A percentile compares a stretch with the other conserved stretches of the same genome.
phyloP scores from a whole-genome alignment of 176 grass and related monocot genomes.

The Eleusine indica region DNA sequence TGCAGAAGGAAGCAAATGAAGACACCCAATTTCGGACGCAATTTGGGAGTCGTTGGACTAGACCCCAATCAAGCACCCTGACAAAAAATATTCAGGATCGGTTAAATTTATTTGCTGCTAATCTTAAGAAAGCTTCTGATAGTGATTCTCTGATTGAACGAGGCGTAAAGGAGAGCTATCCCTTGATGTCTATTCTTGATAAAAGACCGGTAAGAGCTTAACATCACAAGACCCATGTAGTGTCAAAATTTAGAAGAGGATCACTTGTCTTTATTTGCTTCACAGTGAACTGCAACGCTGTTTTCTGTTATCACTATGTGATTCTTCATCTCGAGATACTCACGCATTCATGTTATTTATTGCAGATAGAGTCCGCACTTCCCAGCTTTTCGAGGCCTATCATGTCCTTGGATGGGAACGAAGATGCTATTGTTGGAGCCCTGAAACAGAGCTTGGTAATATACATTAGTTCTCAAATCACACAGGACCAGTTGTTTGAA shows the following conservation, averaged over 20 bases:
- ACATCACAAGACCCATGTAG: constrained; percentile 19
- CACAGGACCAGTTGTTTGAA: constrained; percentile 28
- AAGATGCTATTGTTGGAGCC: constrained; percentile 95
- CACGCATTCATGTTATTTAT: constrained; percentile 33
- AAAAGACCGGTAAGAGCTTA: constrained; percentile 67
- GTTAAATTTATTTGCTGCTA: constrained; percentile 88
- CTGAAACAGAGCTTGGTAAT: constrained; percentile 99
- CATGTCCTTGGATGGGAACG: constrained; percentile 98
- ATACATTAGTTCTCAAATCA: constrained; percentile 7
- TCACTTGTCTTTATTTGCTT: constrained; percentile 35
- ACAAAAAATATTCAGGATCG: constrained; percentile 96
- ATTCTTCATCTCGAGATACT: neutral
- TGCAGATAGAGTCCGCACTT: constrained; percentile 97
- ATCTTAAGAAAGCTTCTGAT: constrained; percentile 89
- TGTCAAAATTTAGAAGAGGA: neutral
- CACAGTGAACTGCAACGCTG: neutral
- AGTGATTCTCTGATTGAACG: constrained; percentile 83
- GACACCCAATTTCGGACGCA: constrained; percentile 92
- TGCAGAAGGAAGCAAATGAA: constrained; percentile 95
- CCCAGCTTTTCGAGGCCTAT: constrained; percentile 98
- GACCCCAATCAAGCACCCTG: constrained; percentile 91
- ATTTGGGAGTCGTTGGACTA: constrained; percentile 90
- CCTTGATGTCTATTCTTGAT: constrained; percentile 93
- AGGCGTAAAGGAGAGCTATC: constrained; percentile 75
- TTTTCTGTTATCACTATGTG: constrained; percentile 18